Evolutionary conservation across 208 protist species (phyloP).

Genomic region (Wallacemonas sp.): DNA sequence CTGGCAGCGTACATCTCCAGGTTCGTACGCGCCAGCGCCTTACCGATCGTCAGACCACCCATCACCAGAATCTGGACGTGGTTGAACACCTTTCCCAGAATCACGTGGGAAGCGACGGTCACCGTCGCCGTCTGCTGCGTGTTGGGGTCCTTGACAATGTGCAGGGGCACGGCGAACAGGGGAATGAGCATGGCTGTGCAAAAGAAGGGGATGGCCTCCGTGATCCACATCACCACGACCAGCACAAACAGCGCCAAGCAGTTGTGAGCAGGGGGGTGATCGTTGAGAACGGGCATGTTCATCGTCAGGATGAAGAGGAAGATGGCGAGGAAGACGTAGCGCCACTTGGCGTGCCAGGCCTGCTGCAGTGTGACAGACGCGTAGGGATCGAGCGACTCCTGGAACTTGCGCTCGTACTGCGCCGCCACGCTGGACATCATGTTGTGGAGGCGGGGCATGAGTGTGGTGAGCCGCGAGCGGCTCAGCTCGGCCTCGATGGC

Average conservation of each 20-base stretch:
- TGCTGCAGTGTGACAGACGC: conserved; percentile 68
- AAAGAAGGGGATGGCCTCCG: conserved; percentile 92
- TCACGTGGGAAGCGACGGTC: conserved; percentile 75
- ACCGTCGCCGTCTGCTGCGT: conserved; percentile 48
- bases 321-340: conserved; percentile 74
- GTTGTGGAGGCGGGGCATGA: conserved; percentile 71
- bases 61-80: conserved; percentile 93
- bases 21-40: conserved; percentile 81
- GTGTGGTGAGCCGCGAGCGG: conserved; percentile 67
- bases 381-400: conserved; percentile 80
- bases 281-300: conserved; percentile 61
- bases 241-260: conserved; percentile 88
- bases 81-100: conserved; percentile 87
- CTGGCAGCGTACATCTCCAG: conserved; percentile 86
- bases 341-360: conserved; percentile 77
- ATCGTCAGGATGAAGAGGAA: conserved; percentile 64
- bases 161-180: conserved; percentile 78
- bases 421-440: conserved; percentile 63
- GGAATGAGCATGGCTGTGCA: conserved; percentile 93
- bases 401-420: conserved; percentile 89
- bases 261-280: conserved; percentile 81
- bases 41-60: conserved; percentile 90
- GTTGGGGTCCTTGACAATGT: conserved; percentile 71
- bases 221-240: conserved; percentile 90
- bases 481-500: conserved; percentile 76